Conservation (phyloP, 192 early-diverging fungal species). For the Rhizoclosmatium globosum region DNA sequence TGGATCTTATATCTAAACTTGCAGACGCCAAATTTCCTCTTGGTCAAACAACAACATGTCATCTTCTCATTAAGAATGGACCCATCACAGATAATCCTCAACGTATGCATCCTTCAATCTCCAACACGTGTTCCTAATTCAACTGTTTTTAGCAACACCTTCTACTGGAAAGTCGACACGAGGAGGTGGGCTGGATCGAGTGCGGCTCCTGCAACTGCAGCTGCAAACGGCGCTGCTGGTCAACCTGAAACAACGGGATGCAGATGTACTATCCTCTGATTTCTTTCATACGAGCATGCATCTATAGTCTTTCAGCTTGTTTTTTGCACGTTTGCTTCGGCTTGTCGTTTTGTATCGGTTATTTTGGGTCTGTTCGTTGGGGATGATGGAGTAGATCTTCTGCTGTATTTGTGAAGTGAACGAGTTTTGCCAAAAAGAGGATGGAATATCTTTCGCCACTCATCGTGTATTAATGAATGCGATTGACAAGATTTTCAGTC, state of each 20-base stretch:
- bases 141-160: neutral
- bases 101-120: constrained; percentile 5
- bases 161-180: neutral
- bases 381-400: too few species aligned
- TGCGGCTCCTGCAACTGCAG: neutral
- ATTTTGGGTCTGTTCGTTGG: too few species aligned
- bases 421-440: too few species aligned
- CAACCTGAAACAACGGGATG: neutral
- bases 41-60: constrained; percentile 52
- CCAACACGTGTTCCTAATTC: neutral
- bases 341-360: too few species aligned
- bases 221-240: neutral
- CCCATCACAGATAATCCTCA: neutral
- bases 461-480: too few species aligned
- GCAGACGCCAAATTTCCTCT: constrained; percentile 37
- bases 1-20: neutral
- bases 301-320: neutral
- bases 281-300: neutral
- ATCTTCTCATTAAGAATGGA: constrained; percentile 49
- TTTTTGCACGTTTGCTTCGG: neutral
- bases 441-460: too few species aligned
- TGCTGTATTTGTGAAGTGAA: too few species aligned
- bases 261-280: constrained; percentile 19
- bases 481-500: too few species aligned
- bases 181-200: neutral